Evolutionary conservation across 495 filamentous ascomycete genomes (phyloP), one percentile per base, ranked within the genome.

Genomic region (Xanthoparmelia taractica): DNA sequence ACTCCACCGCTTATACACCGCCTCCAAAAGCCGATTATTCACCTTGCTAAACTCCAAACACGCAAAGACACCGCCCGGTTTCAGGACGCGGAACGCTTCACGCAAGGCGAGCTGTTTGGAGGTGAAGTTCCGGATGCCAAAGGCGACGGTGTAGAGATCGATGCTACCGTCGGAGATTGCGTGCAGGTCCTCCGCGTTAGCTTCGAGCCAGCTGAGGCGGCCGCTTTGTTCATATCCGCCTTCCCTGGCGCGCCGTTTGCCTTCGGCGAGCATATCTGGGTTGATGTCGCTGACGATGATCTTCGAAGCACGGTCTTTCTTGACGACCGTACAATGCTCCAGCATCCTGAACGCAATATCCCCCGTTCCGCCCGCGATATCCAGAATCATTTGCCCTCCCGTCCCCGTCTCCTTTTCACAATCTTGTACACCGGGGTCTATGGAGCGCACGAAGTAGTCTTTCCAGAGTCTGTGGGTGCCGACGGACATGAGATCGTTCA

Each of bases 401-500:
- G 5, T 1, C 29, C 29, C 60, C 69, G 15, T 15, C 15, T 10
- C 48, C 37, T 17, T 12, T 10, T 65, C 29, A 80, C 72, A 66
- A 70, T 64, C 65, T 72, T 74, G 59, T 79, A 76, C n/a, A 66
- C 94, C 94, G 2, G 95, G 94, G 77, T 96, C 91, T 17, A 98
- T 82, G 29, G 87, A 87, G 61, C 91, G 86, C 47, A 97, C 94
- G 75, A 97, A 98, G 77, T 96, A 84, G 76, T 97, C 94, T 82
- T 98, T 98, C 94, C 94, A 98, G 57, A 97, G 79, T 20, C 94
- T 89, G 76, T 98, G 94, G 77, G 96, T 92, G 41, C 92, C 92
- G 33, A 97, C 85, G 48, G 92, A 97, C 94, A 98, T 97, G 58
- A 97, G 84, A 74, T 98, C 94, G 82, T 98, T 98, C 94, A 98